Evolutionary conservation across 2,329 filamentous ascomycete species (phyloP), one percentile per base, ranked within the genome.

Genomic region (Rhynchosporium agropyri): DNA sequence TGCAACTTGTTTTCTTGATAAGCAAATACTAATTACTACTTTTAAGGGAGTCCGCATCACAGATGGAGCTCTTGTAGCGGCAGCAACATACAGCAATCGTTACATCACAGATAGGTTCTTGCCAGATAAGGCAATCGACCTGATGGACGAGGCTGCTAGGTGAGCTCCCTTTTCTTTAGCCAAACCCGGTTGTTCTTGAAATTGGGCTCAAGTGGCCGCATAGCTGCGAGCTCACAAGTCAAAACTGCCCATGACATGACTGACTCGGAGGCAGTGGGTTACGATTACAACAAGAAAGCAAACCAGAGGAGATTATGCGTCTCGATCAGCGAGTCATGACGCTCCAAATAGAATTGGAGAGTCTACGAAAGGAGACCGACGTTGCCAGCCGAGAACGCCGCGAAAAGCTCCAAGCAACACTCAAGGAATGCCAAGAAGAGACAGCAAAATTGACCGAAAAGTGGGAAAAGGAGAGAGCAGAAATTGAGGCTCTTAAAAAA

Each of bases 71-170:
- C 79, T 98, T 10, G 94, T 99, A 13, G 92, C 95, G 1, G 94
- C 95, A 2, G 93, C 94, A 2, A 90, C 91, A 0, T 90, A 96
- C 74, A 95, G 91, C 66, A 98, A 98, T 73, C 89, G 95, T 58
- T 99, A 98, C 76, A 95, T 99, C 69, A 97, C 93, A 13, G 94
- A 98, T 73, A 89, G 95, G 1, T 98, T 97, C 77, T 80, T 98
- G 0, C 95, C 95, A 0, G 95, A 99, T 77, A 98, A 98, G 76
- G 95, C 95, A 2, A 98, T 99, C 67, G 61, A 64, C 20, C 78
- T 98, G 15, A 95, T 99, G 76, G 95, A 98, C 68, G 95, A 98
- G 77, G 95, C 95, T 9, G 93, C 94, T 1, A 96, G 43, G 43
- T 46, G 20, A 8, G 43, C 20, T 46, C 9, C 20, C n/a, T 10